Evolutionary conservation across 176 grass and related monocot genomes (phyloP), one percentile per base, ranked within the genome.

Genomic region (Oryza glumipatula): DNA sequence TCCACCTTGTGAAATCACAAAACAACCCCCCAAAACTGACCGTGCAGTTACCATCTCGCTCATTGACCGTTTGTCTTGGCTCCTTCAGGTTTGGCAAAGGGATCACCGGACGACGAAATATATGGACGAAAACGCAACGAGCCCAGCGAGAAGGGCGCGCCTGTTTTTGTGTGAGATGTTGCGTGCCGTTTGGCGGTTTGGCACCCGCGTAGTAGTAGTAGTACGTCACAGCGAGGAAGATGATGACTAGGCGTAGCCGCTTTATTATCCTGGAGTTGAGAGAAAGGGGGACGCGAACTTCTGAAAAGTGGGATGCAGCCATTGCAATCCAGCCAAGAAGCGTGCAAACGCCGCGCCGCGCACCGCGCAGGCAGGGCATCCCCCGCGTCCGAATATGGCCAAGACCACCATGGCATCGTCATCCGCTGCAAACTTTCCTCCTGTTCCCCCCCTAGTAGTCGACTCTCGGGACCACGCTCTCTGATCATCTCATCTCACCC

Each of bases 41-140:
- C 77, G 11, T 28, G 13, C 12, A 56, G 47, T 11, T 11, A 72
- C 80, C 22, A 45, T 65, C 56, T 45, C 24, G 16, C 7, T 5
- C 49, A 23, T 70, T 45, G 78, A 87, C 72, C 72, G 26, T 76
- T 64, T 63, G 73, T 51, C 14, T 63, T 15, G 78, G 51, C 64
- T 44, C 11, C 30, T 52, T 16, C 24, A 24, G 22, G 7, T 8
- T 8, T 15, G 13, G 3, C 47, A 15, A 49, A 15, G 11, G 26
- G 45, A 32, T 30, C 51, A 64, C 35, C 12, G 2, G 19, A 32
- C 69, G 3, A 65, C 6, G 54, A 73, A 9, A n/a, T 38, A 26
- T 38, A 56, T 43, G n/a, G 12, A 44, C 48, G 4, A 23, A 23
- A 17, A 14, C 33, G n/a, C 75, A 71, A n/a, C 9, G 22, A 68